A percentile compares a stretch with the other conserved stretches of the same genome.
Evolutionary conservation across 169 alveolate species (phyloP).

Genomic region (Perkinsus marinus): DNA sequence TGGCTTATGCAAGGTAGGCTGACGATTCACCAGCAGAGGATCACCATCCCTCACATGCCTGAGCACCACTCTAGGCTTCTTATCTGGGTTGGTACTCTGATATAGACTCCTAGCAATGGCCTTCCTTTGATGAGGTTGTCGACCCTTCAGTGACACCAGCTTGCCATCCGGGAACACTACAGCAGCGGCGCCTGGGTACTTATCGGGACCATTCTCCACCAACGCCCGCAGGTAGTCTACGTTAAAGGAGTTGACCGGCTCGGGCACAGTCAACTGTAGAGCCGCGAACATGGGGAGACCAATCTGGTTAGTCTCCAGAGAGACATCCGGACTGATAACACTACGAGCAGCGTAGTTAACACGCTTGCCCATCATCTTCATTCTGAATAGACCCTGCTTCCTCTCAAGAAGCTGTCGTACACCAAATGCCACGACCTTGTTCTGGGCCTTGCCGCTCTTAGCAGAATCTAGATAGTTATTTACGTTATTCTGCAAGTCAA

Average conservation of each 20-base stretch:
- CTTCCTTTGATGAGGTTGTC: neutral
- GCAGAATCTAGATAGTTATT: neutral
- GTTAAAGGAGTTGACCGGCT: conserved; percentile 74
- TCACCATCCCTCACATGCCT: conserved; percentile 93
- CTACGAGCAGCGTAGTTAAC: conserved; percentile 96
- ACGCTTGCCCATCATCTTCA: conserved; percentile 96
- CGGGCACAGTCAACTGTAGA: conserved; percentile 47
- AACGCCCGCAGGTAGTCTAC: conserved; percentile 59
- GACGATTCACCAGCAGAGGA: conserved; percentile 84
- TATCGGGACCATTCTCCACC: conserved; percentile 81
- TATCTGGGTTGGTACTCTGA: neutral
- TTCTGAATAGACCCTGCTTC: conserved; percentile 90
- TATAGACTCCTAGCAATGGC: conserved; percentile 20
- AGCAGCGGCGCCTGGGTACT: conserved; percentile 92
- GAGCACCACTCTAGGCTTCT: conserved; percentile 62
- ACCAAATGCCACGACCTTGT: conserved; percentile 39
- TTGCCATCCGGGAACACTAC: conserved; percentile 27
- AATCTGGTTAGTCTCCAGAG: conserved; percentile 85
- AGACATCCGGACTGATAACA: conserved; percentile 96
- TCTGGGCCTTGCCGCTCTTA: neutral
- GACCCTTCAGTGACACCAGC: conserved; percentile 10
- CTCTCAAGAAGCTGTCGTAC: conserved; percentile 82
- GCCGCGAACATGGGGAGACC: conserved; percentile 80
- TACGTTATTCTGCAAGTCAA: neutral
- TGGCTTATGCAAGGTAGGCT: conserved; percentile 95